Evolutionary conservation across 805 yeast species (phyloP).

Genomic region (Spathaspora gorwiae): DNA sequence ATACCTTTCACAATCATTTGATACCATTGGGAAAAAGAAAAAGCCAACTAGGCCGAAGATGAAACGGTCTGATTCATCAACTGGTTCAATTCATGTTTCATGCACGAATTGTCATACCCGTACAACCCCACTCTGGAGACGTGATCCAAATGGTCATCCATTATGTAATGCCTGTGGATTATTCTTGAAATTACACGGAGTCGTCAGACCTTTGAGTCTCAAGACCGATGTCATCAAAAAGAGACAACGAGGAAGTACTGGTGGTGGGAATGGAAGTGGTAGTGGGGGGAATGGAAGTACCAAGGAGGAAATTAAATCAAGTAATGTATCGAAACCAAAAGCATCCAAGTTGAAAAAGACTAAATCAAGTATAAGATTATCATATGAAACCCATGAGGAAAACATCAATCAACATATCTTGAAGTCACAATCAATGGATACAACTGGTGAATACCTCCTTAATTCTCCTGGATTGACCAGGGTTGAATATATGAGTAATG

Average conservation of each 20-base stretch:
- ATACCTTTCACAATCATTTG: not conserved
- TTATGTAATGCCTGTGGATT: slow-evolving; percentile 64
- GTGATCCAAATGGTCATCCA: slow-evolving; percentile 56
- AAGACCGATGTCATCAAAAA: slow-evolving; percentile 57
- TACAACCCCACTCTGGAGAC: slow-evolving; percentile 61
- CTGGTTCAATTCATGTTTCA: slow-evolving; percentile 3
- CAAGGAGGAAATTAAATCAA: slow-evolving; percentile 2
- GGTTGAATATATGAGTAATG: not conserved
- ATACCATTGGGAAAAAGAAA: not conserved
- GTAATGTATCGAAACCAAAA: not conserved
- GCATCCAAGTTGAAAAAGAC: not conserved
- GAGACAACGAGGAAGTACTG: slow-evolving; percentile 19
- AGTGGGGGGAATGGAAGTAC: not conserved
- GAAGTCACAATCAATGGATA: not conserved
- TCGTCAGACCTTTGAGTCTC: slow-evolving; percentile 54
- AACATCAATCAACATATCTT: not conserved
- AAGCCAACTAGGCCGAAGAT: not conserved
- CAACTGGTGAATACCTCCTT: not conserved
- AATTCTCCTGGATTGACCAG: not conserved
- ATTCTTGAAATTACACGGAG: slow-evolving; percentile 56
- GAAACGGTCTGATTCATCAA: not conserved
- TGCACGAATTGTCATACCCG: slow-evolving; percentile 57
- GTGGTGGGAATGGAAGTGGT: not conserved
- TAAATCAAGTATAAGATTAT: not conserved
- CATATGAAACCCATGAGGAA: not conserved